Percentiles rank a stretch among this genome's conserved stretches.
phyloP scores from a whole-genome alignment of 2,329 filamentous ascomycete species.

The Colletotrichum lindemuthianum region DNA sequence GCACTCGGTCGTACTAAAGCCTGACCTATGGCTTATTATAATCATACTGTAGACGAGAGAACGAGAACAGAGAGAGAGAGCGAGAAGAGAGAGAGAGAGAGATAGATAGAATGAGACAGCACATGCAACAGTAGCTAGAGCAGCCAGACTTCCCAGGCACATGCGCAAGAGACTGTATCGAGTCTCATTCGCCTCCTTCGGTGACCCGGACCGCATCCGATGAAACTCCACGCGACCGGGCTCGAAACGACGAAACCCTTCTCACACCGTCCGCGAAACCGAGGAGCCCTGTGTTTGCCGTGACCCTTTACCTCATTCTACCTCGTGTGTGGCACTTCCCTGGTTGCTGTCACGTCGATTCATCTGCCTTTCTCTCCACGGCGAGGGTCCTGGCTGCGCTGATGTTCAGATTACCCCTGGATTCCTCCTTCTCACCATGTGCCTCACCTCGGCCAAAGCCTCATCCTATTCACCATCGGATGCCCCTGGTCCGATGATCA shows the following conservation, averaged over 20 bases:
- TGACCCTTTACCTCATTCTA: background rate
- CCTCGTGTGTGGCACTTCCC: background rate
- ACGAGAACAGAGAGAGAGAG: too few species aligned
- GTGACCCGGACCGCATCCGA: constrained; percentile 28
- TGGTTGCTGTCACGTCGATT: background rate
- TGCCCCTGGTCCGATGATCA: constrained; percentile 26
- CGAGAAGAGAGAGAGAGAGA: too few species aligned
- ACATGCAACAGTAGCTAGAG: too few species aligned
- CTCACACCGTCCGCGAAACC: constrained; percentile 24
- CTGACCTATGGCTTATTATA: too few species aligned
- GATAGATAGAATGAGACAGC: too few species aligned
- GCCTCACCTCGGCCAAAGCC: background rate
- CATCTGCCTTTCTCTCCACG: background rate
- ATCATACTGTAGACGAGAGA: too few species aligned
- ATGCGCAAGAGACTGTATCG: background rate
- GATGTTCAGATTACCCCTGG: background rate
- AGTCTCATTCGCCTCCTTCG: constrained; percentile 7
- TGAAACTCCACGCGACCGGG: constrained; percentile 22
- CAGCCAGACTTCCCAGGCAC: too few species aligned
- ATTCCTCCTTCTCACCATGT: background rate
- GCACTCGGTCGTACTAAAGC: background rate
- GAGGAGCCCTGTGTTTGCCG: constrained; percentile 11
- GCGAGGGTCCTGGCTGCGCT: too few species aligned
- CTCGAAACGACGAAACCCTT: constrained; percentile 32
- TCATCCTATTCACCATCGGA: constrained; percentile 17